phyloP scores from a whole-genome alignment of 768 basidiomycete species.

The Boletus subparvulus region DNA sequence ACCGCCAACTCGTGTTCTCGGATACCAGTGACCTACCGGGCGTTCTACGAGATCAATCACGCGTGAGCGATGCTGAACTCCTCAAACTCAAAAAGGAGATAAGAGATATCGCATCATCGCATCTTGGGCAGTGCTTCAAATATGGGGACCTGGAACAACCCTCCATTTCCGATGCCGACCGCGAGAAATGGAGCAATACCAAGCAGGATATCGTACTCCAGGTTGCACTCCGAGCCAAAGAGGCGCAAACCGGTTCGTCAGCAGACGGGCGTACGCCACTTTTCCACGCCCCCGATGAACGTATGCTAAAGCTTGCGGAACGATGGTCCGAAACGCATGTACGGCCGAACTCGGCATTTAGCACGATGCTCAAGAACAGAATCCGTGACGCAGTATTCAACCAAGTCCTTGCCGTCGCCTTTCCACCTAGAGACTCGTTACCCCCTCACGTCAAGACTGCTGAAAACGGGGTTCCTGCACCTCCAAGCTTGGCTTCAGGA shows the following conservation, averaged over 20 bases:
- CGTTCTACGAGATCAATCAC: constrained; percentile 32
- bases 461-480: constrained; percentile 16
- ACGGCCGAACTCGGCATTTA: constrained; percentile 56
- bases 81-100: constrained; percentile 71
- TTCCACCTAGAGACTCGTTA: constrained; percentile 44
- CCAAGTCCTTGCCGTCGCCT: constrained; percentile 53
- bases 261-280: constrained; percentile 23
- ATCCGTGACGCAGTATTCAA: constrained; percentile 64
- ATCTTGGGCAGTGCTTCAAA: constrained; percentile 60
- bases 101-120: constrained; percentile 58
- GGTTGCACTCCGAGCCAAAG: constrained; percentile 66
- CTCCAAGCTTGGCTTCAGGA: constrained; percentile 44
- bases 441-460: constrained; percentile 30
- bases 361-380: constrained; percentile 58
- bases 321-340: constrained; percentile 74
- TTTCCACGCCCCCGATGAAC: constrained; percentile 44
- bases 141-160: constrained; percentile 27
- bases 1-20: constrained; percentile 68
- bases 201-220: constrained; percentile 74
- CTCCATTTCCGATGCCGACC: constrained; percentile 37
- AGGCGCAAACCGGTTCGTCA: constrained; percentile 36
- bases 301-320: constrained; percentile 57
- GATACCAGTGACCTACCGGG: constrained; percentile 36
- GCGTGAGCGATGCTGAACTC: constrained; percentile 53
- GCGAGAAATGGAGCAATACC: constrained; percentile 51